phyloP scores from a whole-genome alignment of 306 rosid genomes.

The Trichosanthes cucumerina region DNA sequence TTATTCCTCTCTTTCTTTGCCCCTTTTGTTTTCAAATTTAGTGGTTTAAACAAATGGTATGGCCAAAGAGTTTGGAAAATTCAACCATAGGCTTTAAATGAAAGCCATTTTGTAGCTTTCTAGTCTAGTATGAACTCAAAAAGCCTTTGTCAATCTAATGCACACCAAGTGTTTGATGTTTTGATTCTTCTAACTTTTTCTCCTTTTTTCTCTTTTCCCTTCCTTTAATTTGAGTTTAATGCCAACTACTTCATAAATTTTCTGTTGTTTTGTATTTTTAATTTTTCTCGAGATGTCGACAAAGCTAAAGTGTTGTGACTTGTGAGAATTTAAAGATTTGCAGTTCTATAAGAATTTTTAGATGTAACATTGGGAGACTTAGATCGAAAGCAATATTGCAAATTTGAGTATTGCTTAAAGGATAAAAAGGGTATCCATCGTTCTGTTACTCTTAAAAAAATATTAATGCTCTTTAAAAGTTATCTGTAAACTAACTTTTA shows the following conservation, averaged over 20 bases:
- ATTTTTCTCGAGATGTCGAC: not conserved
- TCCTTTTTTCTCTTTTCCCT: not conserved
- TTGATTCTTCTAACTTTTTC: not conserved
- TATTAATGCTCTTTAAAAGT: no score
- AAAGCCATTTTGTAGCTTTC: not conserved
- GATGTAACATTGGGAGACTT: not conserved
- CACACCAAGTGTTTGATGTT: not conserved
- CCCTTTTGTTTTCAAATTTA: not conserved
- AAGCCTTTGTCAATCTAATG: not conserved
- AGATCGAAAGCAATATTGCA: no score
- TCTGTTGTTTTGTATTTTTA: not conserved
- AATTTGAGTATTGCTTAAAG: no score
- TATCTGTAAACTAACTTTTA: no score
- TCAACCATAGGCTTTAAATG: slow-evolving; percentile 1
- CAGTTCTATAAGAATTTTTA: not conserved
- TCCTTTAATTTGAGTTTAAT: not conserved
- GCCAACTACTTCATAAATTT: not conserved
- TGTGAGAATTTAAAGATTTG: not conserved
- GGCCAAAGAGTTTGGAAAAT: not conserved
- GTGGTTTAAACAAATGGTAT: not conserved
- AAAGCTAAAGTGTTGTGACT: not conserved
- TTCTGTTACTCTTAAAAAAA: no score
- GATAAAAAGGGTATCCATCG: no score
- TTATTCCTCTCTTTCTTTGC: not conserved
- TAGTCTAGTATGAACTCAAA: not conserved